Evolutionary conservation across 2,329 filamentous ascomycete species (phyloP).

Genomic region (Zasmidium cellare): DNA sequence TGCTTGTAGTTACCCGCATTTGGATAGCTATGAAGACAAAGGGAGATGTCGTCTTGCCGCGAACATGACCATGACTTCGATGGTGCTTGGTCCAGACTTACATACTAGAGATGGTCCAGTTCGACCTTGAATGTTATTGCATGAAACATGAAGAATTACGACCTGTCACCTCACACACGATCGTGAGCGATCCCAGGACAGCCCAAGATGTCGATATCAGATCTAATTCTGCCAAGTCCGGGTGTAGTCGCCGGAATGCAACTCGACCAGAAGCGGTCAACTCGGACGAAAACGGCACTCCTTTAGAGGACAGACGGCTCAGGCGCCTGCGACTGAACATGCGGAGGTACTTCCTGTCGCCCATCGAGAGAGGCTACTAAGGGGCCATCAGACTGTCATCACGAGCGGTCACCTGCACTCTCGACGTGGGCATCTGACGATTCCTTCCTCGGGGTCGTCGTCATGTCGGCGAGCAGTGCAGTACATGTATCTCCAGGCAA

Average conservation of each 20-base stretch:
- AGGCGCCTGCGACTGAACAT: too few species aligned
- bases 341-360: too few species aligned
- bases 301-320: not conserved
- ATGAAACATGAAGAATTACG: too few species aligned
- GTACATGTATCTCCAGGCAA: not conserved
- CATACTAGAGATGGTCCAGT: too few species aligned
- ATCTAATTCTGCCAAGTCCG: not conserved
- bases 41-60: not conserved
- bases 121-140: too few species aligned
- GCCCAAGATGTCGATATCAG: not conserved
- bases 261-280: not conserved
- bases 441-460: not conserved
- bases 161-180: too few species aligned
- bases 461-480: not conserved
- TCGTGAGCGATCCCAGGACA: too few species aligned
- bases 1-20: not conserved
- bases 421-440: not conserved
- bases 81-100: too few species aligned
- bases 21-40: not conserved
- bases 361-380: too few species aligned
- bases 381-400: not conserved
- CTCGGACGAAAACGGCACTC: not conserved
- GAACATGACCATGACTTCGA: too few species aligned
- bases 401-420: not conserved
- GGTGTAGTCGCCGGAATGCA: not conserved